Evolutionary conservation across 2,329 filamentous ascomycete species (phyloP).

Genomic region (Cordyceps cateniannulata): DNA sequence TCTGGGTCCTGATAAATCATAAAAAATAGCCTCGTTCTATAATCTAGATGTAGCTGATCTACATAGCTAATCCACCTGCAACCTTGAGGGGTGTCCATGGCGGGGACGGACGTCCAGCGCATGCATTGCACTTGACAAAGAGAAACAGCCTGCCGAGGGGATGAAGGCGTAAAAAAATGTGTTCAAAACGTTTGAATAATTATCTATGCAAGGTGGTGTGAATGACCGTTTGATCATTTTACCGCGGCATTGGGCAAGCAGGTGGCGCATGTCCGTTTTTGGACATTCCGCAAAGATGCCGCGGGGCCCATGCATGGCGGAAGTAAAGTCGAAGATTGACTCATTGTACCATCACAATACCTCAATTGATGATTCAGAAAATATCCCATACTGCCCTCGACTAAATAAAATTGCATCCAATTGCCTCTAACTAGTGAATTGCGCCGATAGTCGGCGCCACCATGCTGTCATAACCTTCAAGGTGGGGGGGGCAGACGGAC

Average conservation of each 20-base stretch:
- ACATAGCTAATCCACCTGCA: not conserved
- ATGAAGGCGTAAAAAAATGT: too few relatives aligned
- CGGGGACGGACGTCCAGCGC: not conserved
- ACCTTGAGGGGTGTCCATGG: not conserved
- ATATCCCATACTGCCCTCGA: not conserved
- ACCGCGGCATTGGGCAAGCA: too few relatives aligned
- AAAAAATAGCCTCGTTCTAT: not conserved
- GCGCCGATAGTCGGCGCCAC: slow-evolving; percentile 1
- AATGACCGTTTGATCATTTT: too few relatives aligned
- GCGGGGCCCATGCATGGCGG: not conserved
- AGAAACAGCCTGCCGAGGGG: too few relatives aligned
- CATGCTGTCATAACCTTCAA: slow-evolving; percentile 11
- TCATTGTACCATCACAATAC: not conserved
- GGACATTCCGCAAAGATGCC: not conserved
- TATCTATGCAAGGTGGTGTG: too few relatives aligned
- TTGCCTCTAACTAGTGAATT: not conserved
- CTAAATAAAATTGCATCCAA: too few relatives aligned
- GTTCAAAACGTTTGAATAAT: not conserved
- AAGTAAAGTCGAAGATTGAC: not conserved
- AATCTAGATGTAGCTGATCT: not conserved
- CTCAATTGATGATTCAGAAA: not conserved
- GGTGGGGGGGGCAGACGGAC: slow-evolving; percentile 3
- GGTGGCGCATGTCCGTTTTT: not conserved
- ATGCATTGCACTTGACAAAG: not conserved
- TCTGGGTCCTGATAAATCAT: too few relatives aligned